Evolutionary conservation across 1,284 basidiomycete species (phyloP).

Genomic region (Tilletiaria anomala): DNA sequence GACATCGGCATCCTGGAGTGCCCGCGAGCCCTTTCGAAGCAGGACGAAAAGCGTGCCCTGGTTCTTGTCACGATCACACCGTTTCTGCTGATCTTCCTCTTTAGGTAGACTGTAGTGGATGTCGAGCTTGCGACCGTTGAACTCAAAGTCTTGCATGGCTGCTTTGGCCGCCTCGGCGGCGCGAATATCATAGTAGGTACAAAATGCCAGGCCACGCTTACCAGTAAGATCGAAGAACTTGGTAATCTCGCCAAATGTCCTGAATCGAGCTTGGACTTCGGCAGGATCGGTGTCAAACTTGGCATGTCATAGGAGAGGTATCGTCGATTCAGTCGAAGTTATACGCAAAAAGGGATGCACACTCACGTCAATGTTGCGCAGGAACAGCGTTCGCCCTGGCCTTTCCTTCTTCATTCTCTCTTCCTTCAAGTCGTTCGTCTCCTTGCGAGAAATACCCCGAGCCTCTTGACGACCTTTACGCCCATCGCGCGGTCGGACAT

Average conservation of each 20-base stretch:
- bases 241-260: slow-evolving; percentile 83
- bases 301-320: slow-evolving; percentile 9
- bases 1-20: slow-evolving; percentile 63
- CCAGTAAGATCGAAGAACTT: slow-evolving; percentile 89
- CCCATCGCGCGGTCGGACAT: no score
- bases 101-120: slow-evolving; percentile 91
- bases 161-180: background rate
- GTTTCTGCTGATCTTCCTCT: slow-evolving; percentile 57
- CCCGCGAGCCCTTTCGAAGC: slow-evolving; percentile 54
- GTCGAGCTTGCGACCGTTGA: slow-evolving; percentile 56
- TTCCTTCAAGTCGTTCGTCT: no score
- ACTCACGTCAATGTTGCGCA: slow-evolving; percentile 82
- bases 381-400: slow-evolving; percentile 86
- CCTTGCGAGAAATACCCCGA: no score
- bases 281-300: slow-evolving; percentile 69
- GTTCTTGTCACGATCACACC: slow-evolving; percentile 70
- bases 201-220: slow-evolving; percentile 89
- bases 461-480: no score
- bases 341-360: background rate
- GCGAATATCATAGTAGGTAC: slow-evolving; percentile 53
- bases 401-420: no score
- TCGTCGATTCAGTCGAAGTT: slow-evolving; percentile 3
- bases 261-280: slow-evolving; percentile 69
- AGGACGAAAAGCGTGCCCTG: slow-evolving; percentile 55
- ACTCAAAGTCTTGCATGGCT: slow-evolving; percentile 2